phyloP scores from a whole-genome alignment of 1,284 basidiomycete genomes.

The Puccinia brachypodii region DNA sequence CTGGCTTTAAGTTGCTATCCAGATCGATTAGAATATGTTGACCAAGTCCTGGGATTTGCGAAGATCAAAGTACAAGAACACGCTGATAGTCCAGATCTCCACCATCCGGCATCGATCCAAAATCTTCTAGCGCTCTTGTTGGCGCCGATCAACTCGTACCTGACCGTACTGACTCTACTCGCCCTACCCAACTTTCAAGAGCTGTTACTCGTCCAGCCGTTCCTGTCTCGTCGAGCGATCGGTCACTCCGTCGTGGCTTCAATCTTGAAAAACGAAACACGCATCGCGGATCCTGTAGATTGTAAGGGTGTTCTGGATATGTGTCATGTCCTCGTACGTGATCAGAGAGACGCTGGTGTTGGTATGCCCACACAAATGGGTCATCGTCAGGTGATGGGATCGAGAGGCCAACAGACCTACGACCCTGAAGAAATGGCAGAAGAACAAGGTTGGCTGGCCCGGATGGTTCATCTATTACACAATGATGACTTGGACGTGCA shows the following conservation, averaged over 20 bases:
- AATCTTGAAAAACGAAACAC: conserved; percentile 88
- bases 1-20: conserved; percentile 92
- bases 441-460: conserved; percentile 93
- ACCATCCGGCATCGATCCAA: conserved; percentile 76
- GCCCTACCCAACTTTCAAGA: conserved; percentile 83
- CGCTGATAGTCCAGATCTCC: conserved; percentile 78
- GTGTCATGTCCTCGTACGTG: conserved; percentile 83
- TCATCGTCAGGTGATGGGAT: conserved; percentile 32
- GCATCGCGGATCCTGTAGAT: conserved; percentile 84
- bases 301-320: conserved; percentile 86
- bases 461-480: conserved; percentile 90
- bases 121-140: conserved; percentile 85
- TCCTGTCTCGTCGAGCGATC: conserved; percentile 80
- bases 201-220: conserved; percentile 78
- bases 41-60: conserved; percentile 85
- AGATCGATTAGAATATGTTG: conserved; percentile 88
- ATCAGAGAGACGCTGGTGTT: conserved; percentile 71
- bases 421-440: conserved; percentile 88
- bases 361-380: conserved; percentile 52
- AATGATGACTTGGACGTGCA: conserved; percentile 78
- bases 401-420: conserved; percentile 52
- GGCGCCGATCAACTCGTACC: conserved; percentile 89
- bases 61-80: conserved; percentile 80
- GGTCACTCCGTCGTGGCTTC: conserved; percentile 87
- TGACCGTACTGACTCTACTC: conserved; percentile 86